Evolutionary conservation across 2,329 filamentous ascomycete genomes (phyloP).

Genomic region (Alternaria triticina): DNA sequence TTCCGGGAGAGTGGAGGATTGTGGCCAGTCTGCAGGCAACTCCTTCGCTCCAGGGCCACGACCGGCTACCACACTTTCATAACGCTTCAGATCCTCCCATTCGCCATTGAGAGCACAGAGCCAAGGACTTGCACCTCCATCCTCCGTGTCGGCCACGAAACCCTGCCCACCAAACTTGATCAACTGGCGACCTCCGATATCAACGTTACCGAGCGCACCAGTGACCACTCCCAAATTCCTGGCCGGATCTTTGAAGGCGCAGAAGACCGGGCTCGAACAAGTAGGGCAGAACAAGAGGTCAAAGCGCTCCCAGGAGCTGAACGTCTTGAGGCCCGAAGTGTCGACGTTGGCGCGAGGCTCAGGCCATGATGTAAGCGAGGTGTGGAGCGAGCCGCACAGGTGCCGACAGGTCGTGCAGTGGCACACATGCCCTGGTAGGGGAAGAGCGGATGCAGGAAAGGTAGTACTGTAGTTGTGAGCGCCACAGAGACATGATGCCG

Average conservation of each 20-base stretch:
- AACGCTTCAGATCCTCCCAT: slow-evolving; percentile 34
- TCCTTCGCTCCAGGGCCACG: slow-evolving; percentile 6
- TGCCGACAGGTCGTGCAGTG: slow-evolving; percentile 61
- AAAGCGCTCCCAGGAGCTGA: slow-evolving; percentile 45
- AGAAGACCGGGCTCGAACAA: slow-evolving; percentile 57
- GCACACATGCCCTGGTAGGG: slow-evolving; percentile 53
- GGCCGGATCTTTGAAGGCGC: slow-evolving; percentile 27
- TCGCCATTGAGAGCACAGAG: slow-evolving; percentile 47
- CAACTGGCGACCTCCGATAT: slow-evolving; percentile 26
- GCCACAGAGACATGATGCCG: slow-evolving; percentile 56
- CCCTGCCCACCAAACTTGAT: slow-evolving; percentile 47
- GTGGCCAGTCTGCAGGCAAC: slow-evolving; percentile 45
- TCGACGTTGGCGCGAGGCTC: slow-evolving; percentile 39
- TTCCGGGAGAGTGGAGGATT: slow-evolving; percentile 3
- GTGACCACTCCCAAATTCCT: slow-evolving; percentile 46
- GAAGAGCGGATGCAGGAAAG: slow-evolving; percentile 47
- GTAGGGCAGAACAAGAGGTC: slow-evolving; percentile 52
- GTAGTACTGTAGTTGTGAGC: slow-evolving; percentile 49
- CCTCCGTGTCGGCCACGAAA: slow-evolving; percentile 58
- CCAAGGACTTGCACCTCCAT: slow-evolving; percentile 61
- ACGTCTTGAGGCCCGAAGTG: slow-evolving; percentile 42
- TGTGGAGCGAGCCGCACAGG: slow-evolving; percentile 53
- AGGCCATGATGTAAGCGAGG: slow-evolving; percentile 48
- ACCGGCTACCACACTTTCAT: slow-evolving; percentile 17
- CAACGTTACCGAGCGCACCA: slow-evolving; percentile 47